Evolutionary conservation across 192 early-diverging fungal species (phyloP), one percentile per base, ranked within the genome.

Genomic region (Funneliformis mosseae): DNA sequence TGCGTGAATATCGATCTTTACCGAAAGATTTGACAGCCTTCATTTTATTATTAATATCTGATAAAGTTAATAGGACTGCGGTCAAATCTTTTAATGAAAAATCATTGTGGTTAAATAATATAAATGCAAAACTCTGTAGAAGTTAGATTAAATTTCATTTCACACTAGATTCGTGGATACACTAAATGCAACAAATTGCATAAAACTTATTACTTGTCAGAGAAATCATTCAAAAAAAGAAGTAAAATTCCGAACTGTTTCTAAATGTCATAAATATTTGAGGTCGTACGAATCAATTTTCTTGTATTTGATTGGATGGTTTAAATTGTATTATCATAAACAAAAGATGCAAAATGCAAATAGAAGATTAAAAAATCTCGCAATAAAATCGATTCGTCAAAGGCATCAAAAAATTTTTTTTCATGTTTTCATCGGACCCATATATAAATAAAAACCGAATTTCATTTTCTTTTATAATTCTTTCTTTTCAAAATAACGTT

Each of bases 291-390:
- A 55, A 55, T 4, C 14, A 55, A 55, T 55, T 55, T 55, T 55
- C 18, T 55, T 18, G 50, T 16, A 55, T 55, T 55, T 33, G 33
- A 33, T 33, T 55, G 50, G 16, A 18, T 55, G 50, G 50, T 18
- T 18, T 18, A 55, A 55, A 16, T 33, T 33, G 33, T 55, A 18
- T 18, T 55, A 12, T 55, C 14, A 48, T 55, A 55, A 55, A 55
- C 50, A 55, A 55, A 55, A 55, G 50, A 55, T 50, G 16, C 50
- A 48, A 48, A n/a, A 55, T 18, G 50, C 14, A 55, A 55, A 55
- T 55, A 55, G 18, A 45, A 43, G 60, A 63, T 77, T 77, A 50
- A 39, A 60, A 60, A 76, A 76, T 55, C 50, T 18, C 14, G 50
- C 16, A 55, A 55, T 33, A 33, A 33, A 33, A 33, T 33, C 14